Evolutionary conservation across 306 rosid species (phyloP), one percentile per base, ranked within the genome.

Genomic region (Pterocarpus santalinus): DNA sequence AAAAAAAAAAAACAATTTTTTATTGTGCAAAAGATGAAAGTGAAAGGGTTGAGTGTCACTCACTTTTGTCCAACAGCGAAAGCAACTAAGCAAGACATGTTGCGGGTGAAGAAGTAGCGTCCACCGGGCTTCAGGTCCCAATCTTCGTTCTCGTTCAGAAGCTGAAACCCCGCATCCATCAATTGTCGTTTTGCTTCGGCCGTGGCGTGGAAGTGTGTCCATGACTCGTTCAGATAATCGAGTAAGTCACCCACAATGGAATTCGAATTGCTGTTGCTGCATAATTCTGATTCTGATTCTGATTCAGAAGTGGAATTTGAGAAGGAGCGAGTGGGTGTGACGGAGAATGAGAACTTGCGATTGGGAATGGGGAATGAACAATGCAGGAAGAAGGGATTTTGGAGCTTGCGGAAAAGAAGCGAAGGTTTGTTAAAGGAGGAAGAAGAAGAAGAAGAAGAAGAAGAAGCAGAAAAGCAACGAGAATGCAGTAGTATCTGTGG

Each of bases 151-250:
- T 93, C 99, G 62, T 86, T 72, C 16, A 95, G 86, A 76, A 93
- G 75, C 58, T 88, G 87, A 78, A 95, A 95, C 72, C 98, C 99
- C 46, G 99, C 93, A 39, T 84, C 95, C 79, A 91, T 52, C 34
- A 95, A 80, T 41, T 93, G 90, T 39, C 89, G 87, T 85, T 95
- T 93, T 22, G 99, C 97, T 81, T 95, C 99, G 47, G 98, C 99
- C 5, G 99, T 93, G 65, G 99, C 97, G 76, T 95, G 97, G 86
- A 95, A 95, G 62, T 95, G 99, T 12, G 99, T 95, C 98, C 99
- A 95, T 2, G 98, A 93, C 44, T 95, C 94, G 81, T 95, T 95
- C 53, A 95, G 94, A 74, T 91, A 95, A 78, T 90, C 90, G 73
- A 95, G 93, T 46, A 93, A 87, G 70, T 90, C 91, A 35, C 85